Base-by-base conservation (phyloP, 169 alveolate species). In the Miamiensis avidus region DNA sequence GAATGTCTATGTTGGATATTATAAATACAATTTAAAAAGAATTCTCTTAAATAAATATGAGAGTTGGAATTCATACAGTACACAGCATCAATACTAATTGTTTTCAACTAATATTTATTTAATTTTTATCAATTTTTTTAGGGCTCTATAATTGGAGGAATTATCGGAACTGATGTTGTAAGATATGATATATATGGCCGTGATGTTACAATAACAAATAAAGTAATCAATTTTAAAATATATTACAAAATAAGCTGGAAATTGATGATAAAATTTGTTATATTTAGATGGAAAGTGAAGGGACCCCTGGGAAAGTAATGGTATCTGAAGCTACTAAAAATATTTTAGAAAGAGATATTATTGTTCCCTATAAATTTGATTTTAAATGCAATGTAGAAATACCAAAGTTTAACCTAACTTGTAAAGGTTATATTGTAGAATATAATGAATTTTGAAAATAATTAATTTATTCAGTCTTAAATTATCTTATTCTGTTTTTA, bases 21-120 rank as follows among this genome's bases (percentile, higher is more conserved):
- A 89, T 89, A 0, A 64, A 84, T 28, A 81, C 49, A 69, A 89
- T 89, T 11, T 78, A 89, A 81, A 78, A 75, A 31, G 85, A 78
- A 73, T 83, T 89, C 76, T 34, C 49, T 28, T 72, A 87, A 4
- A 78, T 91, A 29, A 82, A 88, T 31, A 91, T 91, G 95, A 89
- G 95, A 82, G 89, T 91, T 26, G 95, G 95, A 31, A 89, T 91
- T 64, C 95, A 91, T 73, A 91, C 93, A 27, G 92, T 83, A 49
- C 31, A 0, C 29, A 30, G 28, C 64, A 49, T 20, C 0, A 34
- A 34, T 65, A 49, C 28, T 34, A 0, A 28, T 64, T 28, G 4
- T 32, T 34, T 16, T 0, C 0, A 74, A 32, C 0, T 64, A 28
- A 27, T 49, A 49, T 64, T 11, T 15, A 16, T 32, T 0, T n/a